These are phyloP conservation scores for Pseudogymnoascus sp. DNA, from an alignment of 2,329 filamentous ascomycete genomes.

Conservation along the genomic window DNA sequence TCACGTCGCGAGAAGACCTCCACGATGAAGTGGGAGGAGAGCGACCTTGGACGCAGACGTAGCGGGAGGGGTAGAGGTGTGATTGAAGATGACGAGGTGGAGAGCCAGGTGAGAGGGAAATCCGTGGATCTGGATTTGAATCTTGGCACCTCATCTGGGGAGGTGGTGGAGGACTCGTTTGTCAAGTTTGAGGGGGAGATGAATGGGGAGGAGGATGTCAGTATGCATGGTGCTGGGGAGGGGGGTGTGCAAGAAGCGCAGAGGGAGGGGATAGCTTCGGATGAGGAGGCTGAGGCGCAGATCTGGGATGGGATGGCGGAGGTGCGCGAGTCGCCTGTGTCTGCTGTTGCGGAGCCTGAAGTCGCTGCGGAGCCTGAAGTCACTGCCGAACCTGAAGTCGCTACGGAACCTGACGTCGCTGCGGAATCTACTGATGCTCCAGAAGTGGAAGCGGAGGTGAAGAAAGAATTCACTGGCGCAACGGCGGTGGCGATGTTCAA, in stretches of 20 bases:
- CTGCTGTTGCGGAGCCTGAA: background rate
- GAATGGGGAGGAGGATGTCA: background rate
- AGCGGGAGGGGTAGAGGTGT: background rate
- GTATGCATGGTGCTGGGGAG: background rate
- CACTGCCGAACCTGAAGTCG: background rate
- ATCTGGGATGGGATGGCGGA: background rate
- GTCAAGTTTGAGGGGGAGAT: background rate
- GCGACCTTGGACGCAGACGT: background rate
- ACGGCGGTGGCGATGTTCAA: slow-evolving; percentile 49
- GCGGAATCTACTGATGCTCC: background rate
- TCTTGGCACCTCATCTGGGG: background rate
- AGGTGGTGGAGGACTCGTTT: background rate
- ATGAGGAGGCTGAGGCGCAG: background rate
- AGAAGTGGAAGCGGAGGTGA: background rate
- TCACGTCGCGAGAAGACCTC: background rate
- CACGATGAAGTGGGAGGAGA: background rate
- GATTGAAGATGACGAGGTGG: background rate
- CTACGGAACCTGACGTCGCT: background rate
- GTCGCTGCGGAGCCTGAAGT: background rate
- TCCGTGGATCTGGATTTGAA: background rate
- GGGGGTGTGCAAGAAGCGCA: background rate
- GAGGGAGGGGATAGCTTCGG: background rate
- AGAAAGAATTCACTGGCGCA: slow-evolving; percentile 20
- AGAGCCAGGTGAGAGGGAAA: background rate
- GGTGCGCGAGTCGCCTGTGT: background rate